Base-by-base conservation (phyloP, 108 stramenopile genomes). In the Aurantiochytrium sp. region DNA sequence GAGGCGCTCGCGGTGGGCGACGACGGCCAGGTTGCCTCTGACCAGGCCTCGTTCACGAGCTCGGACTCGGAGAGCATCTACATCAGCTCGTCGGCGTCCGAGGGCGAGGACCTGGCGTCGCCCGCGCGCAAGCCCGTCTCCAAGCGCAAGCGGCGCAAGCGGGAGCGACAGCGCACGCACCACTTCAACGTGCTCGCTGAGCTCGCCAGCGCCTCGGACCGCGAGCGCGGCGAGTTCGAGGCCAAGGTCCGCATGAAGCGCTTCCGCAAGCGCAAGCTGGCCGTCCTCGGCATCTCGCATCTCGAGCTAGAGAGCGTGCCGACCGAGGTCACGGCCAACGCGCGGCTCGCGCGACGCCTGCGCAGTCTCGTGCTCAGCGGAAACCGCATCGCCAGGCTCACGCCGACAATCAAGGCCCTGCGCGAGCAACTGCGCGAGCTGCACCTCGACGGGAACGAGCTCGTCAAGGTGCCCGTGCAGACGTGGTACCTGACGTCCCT, bases 91-190 rank as follows among this genome's bases (percentile, higher is more conserved):
- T 6, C n/a, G 8, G 68, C n/a, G 68, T 10, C 6, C 8, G 68
- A 31, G 31, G 68, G 19, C 8, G 68, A 32, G 12, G n/a, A 68
- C 15, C 68, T 31, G n/a, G 31, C 8, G 30, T n/a, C n/a, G n/a
- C n/a, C n/a, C n/a, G n/a, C n/a, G n/a, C n/a, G n/a, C n/a, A n/a
- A n/a, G n/a, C n/a, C n/a, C n/a, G n/a, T n/a, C 3, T 48, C 42
- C 36, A 48, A 81, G 45, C 73, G 73, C 12, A 48, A 81, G 45
- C 73, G 73, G 19, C 73, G 73, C 73, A 48, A 81, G 45, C 73
- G 39, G 10, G 73, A 48, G 45, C 39, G 73, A 24, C 39, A 81
- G 30, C n/a, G 45, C 39, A 24, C 32, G 39, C 73, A 48, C 12
- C 42, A 81, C 39, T 12, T 81, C 6, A 12, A 81, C 10, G 39